Percentiles rank a stretch among this genome's conserved stretches.
phyloP scores from a whole-genome alignment of 2,329 filamentous ascomycete genomes.

The Ceratocystis eucalypticola region DNA sequence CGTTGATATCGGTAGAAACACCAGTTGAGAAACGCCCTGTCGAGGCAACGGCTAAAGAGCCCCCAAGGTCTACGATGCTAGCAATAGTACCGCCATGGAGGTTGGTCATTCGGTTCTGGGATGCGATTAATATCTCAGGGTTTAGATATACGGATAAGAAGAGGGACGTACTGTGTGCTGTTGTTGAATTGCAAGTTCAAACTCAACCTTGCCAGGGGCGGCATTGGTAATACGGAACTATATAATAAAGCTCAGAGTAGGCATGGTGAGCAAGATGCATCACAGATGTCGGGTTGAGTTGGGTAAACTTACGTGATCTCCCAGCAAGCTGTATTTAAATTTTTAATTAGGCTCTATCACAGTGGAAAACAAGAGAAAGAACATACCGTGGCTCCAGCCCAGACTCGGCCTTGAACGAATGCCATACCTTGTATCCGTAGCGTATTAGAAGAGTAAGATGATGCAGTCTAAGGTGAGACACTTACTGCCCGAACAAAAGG shows the following conservation, averaged over 20 bases:
- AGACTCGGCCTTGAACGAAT: slow-evolving; percentile 73
- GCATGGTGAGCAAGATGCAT: neutral
- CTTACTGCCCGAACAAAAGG: slow-evolving; percentile 18
- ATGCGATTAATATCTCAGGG: neutral
- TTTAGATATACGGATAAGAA: too few species aligned
- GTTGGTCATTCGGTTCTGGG: slow-evolving; percentile 59
- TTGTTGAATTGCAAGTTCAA: slow-evolving; percentile 60
- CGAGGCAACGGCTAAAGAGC: slow-evolving; percentile 51
- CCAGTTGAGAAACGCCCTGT: slow-evolving; percentile 49
- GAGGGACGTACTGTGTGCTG: slow-evolving; percentile 53
- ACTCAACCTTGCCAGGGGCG: slow-evolving; percentile 53
- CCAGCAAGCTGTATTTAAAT: slow-evolving; percentile 28
- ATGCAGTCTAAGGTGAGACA: neutral
- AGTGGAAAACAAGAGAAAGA: neutral
- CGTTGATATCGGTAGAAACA: slow-evolving; percentile 52
- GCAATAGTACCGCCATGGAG: slow-evolving; percentile 70
- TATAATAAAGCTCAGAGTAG: neutral
- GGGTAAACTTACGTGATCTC: slow-evolving; percentile 28
- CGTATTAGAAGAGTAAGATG: neutral
- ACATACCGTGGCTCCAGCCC: slow-evolving; percentile 75
- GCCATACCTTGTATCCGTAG: slow-evolving; percentile 50
- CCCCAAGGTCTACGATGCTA: slow-evolving; percentile 56
- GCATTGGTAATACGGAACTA: slow-evolving; percentile 57
- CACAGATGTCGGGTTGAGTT: neutral
- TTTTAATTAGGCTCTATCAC: neutral